Evolutionary conservation across 2,329 filamentous ascomycete genomes (phyloP).

Genomic region (Pochonia chlamydosporia): DNA sequence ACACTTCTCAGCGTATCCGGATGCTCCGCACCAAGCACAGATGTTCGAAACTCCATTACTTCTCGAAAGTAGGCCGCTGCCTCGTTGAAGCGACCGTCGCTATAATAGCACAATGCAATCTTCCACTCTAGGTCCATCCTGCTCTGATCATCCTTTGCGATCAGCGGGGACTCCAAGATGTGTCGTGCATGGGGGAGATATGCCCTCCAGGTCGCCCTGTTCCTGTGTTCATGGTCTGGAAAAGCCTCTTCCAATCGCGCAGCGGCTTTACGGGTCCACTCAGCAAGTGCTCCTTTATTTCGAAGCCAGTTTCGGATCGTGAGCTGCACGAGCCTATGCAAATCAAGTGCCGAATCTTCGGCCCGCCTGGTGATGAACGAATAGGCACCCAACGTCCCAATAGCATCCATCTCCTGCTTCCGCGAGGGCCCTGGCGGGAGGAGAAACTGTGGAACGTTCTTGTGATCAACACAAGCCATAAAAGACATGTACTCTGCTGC

Average conservation of each 20-base stretch:
- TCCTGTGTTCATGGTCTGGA: neutral
- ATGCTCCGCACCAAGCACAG: too few relatives aligned
- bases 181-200: constrained; percentile 7
- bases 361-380: constrained; percentile 21
- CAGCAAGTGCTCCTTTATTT: neutral
- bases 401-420: constrained; percentile 16
- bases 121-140: constrained; percentile 4
- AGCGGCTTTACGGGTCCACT: constrained; percentile 5
- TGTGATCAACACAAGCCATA: constrained; percentile 33
- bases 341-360: constrained; percentile 21
- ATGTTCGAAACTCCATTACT: too few relatives aligned
- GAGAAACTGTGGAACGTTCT: constrained; percentile 29
- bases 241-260: neutral
- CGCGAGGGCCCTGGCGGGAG: constrained; percentile 15
- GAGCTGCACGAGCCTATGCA: constrained; percentile 29
- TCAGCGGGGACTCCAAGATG: neutral
- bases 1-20: too few relatives aligned
- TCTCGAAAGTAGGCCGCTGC: neutral
- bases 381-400: constrained; percentile 25
- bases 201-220: neutral
- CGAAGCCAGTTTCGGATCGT: constrained; percentile 22
- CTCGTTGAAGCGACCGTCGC: neutral
- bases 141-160: neutral
- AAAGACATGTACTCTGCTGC: constrained; percentile 33
- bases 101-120: constrained; percentile 3